Percentiles rank a stretch among this genome's conserved stretches.
phyloP scores from a whole-genome alignment of 2,329 filamentous ascomycete genomes.

The Diaporthe sp. region DNA sequence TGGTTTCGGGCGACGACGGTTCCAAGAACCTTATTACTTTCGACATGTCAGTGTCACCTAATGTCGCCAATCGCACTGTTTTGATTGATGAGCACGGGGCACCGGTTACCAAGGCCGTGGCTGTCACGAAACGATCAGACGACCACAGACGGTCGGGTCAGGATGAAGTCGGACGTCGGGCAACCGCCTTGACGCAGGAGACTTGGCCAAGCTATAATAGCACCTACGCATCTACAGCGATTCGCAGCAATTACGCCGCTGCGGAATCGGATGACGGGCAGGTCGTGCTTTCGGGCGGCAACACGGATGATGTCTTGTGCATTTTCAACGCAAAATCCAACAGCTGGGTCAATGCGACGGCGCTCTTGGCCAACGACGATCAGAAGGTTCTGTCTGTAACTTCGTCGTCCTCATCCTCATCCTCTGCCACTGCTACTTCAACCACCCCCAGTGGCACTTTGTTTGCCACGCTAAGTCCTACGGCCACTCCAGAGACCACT shows the following conservation, averaged over 20 bases:
- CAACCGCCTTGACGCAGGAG: slow-evolving; percentile 64
- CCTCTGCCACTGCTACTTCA: slow-evolving; percentile 45
- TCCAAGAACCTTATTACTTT: slow-evolving; percentile 86
- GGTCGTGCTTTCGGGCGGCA: slow-evolving; percentile 85
- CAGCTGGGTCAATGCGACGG: slow-evolving; percentile 80
- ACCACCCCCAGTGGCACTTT: slow-evolving; percentile 49
- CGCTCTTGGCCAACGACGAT: slow-evolving; percentile 66
- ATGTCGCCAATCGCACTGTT: slow-evolving; percentile 78
- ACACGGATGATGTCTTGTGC: slow-evolving; percentile 73
- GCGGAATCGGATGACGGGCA: slow-evolving; percentile 76
- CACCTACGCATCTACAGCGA: slow-evolving; percentile 75
- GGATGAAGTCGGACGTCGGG: slow-evolving; percentile 26
- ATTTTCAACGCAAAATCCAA: slow-evolving; percentile 85
- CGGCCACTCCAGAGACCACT: slow-evolving; percentile 46
- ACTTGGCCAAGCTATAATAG: slow-evolving; percentile 86
- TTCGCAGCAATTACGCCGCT: slow-evolving; percentile 78
- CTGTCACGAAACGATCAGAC: slow-evolving; percentile 50
- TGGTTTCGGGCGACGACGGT: slow-evolving; percentile 80
- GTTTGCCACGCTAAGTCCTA: slow-evolving; percentile 40
- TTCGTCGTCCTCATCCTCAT: slow-evolving; percentile 47
- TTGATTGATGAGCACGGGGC: slow-evolving; percentile 73
- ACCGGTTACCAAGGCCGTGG: slow-evolving; percentile 61
- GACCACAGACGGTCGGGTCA: slow-evolving; percentile 24
- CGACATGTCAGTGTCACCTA: slow-evolving; percentile 80
- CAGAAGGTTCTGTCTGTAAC: slow-evolving; percentile 54